Conservation (phyloP, 2,329 filamentous ascomycete species). For the Colletotrichum scovillei region DNA sequence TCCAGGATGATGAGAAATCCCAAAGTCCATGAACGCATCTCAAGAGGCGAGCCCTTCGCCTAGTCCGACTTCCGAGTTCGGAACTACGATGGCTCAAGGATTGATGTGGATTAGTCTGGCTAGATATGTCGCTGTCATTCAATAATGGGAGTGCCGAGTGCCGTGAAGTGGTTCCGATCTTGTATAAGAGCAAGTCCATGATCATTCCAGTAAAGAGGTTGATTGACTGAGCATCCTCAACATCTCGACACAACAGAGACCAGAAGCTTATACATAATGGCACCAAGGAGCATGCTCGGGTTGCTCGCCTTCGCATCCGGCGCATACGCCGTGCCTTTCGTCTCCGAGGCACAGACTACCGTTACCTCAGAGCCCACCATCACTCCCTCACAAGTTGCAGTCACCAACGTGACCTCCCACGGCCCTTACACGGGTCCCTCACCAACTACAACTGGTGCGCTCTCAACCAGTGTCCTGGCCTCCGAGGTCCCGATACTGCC, state of each 20-base stretch:
- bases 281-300: slow-evolving; percentile 16
- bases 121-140: not conserved
- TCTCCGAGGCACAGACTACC: slow-evolving; percentile 49
- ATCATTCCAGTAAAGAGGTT: not conserved
- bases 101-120: not conserved
- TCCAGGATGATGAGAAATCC: not conserved
- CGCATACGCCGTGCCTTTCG: slow-evolving; percentile 46
- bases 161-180: not conserved
- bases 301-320: slow-evolving; percentile 37
- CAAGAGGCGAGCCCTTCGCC: not conserved
- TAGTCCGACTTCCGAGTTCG: not conserved
- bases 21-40: not conserved
- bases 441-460: slow-evolving; percentile 75
- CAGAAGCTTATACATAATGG: not conserved
- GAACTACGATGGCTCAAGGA: not conserved
- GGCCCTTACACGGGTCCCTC: slow-evolving; percentile 75
- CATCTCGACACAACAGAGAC: not conserved
- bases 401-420: slow-evolving; percentile 73
- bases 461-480: slow-evolving; percentile 67
- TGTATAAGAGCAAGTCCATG: slow-evolving; percentile 4
- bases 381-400: slow-evolving; percentile 44
- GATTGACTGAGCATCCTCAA: not conserved
- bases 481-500: slow-evolving; percentile 68
- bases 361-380: slow-evolving; percentile 43
- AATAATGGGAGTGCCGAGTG: not conserved